Conservation (phyloP, 371 early-diverging fungal genomes). For the Choanephora cucurbitarum region DNA sequence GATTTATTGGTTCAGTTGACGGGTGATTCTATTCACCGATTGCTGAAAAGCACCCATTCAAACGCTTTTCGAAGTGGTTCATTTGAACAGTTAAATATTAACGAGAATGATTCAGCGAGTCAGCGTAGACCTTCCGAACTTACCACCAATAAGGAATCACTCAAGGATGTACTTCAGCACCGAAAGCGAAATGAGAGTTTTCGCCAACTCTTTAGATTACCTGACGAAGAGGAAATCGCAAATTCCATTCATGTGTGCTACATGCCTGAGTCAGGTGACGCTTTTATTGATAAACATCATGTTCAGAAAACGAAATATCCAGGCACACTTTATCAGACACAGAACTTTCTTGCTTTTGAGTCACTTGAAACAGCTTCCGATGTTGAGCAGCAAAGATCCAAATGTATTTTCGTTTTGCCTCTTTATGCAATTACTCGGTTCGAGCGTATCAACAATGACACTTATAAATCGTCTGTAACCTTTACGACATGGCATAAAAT, state of each 20-base stretch:
- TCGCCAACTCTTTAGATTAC: constrained; percentile 66
- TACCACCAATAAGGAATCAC: constrained; percentile 21
- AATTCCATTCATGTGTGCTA: constrained; percentile 55
- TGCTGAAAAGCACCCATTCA: constrained; percentile 76
- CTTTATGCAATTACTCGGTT: constrained; percentile 88
- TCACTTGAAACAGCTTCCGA: constrained; percentile 46
- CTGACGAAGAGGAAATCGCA: constrained; percentile 57
- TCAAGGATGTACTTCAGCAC: constrained; percentile 47
- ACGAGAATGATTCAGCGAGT: background rate
- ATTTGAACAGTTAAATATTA: constrained; percentile 22
- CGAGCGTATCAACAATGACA: constrained; percentile 65
- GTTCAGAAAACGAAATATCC: constrained; percentile 18
- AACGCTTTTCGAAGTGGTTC: constrained; percentile 46
- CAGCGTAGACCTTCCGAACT: constrained; percentile 55
- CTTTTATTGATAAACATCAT: constrained; percentile 14
- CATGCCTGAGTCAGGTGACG: constrained; percentile 37
- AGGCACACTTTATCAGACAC: constrained; percentile 81
- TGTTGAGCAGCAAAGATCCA: constrained; percentile 49
- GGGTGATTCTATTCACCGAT: constrained; percentile 79
- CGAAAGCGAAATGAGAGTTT: constrained; percentile 75
- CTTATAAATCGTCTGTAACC: constrained; percentile 46
- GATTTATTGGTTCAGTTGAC: constrained; percentile 89
- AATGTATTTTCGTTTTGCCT: constrained; percentile 61
- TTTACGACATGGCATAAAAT: constrained; percentile 67
- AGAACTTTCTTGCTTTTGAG: constrained; percentile 80